Conservation (phyloP, 1,284 basidiomycete species). For the Papiliotrema terrestris region DNA sequence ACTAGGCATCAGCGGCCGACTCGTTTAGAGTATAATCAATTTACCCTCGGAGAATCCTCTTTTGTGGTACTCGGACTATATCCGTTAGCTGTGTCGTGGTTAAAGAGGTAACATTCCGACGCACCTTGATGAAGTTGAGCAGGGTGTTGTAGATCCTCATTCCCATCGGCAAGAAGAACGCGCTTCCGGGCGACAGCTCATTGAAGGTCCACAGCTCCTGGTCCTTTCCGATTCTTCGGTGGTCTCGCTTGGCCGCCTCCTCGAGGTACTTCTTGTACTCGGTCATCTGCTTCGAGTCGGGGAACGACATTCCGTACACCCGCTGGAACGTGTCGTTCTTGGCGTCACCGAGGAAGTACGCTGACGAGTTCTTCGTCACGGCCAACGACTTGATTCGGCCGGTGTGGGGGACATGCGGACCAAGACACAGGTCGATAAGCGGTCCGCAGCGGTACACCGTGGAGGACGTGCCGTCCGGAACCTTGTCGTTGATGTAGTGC, state of each 20-base stretch:
- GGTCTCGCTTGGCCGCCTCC: constrained; percentile 96
- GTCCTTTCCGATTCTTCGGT: constrained; percentile 92
- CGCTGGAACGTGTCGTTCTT: constrained; percentile 95
- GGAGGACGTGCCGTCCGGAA: constrained; percentile 93
- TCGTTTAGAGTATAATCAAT: constrained; percentile 21
- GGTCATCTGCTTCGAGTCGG: constrained; percentile 90
- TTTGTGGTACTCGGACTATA: constrained; percentile 51
- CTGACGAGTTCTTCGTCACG: constrained; percentile 96
- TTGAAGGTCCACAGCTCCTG: constrained; percentile 99
- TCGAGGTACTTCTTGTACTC: constrained; percentile 96
- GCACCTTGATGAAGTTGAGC: constrained; percentile 80
- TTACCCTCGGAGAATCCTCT: constrained; percentile 52
- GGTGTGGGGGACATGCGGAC: constrained; percentile 96
- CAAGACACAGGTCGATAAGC: constrained; percentile 96
- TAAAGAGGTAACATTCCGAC: constrained; percentile 30
- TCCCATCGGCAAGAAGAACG: constrained; percentile 96
- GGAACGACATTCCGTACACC: constrained; percentile 98
- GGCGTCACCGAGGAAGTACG: constrained; percentile 94
- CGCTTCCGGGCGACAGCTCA: constrained; percentile 88
- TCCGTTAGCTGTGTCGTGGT: background rate
- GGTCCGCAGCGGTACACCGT: constrained; percentile 99
- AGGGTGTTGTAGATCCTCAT: constrained; percentile 96
- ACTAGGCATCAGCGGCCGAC: constrained; percentile 53
- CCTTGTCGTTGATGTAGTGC: constrained; percentile 92
- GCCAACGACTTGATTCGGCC: constrained; percentile 96